These are phyloP conservation scores for Psilocybe cyanescens DNA, from an alignment of 768 basidiomycete genomes.

Conservation along the genomic window DNA sequence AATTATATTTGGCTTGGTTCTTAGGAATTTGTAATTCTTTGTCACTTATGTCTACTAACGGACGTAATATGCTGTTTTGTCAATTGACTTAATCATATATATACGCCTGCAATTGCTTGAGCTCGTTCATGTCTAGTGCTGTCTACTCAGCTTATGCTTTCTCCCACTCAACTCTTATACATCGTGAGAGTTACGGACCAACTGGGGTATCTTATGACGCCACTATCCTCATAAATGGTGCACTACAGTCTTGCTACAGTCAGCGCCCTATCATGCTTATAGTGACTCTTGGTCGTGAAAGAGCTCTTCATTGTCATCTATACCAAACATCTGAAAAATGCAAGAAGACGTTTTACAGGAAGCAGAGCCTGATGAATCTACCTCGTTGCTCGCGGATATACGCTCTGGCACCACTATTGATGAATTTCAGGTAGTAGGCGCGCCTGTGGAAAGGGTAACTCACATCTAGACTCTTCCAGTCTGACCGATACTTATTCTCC, in stretches of 20 bases:
- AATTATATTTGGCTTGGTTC: too few species aligned
- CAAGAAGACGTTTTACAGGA: not conserved
- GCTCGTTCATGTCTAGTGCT: not conserved
- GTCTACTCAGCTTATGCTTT: not conserved
- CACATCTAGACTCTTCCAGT: not conserved
- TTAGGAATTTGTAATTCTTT: too few species aligned
- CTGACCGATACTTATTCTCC: not conserved
- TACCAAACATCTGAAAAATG: not conserved
- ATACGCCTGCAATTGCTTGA: not conserved
- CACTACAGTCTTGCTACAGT: not conserved
- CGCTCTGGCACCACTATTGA: not conserved
- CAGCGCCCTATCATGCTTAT: not conserved
- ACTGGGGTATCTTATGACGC: constrained; percentile 11
- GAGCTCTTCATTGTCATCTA: not conserved
- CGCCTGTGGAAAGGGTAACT: constrained; percentile 32
- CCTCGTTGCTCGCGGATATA: not conserved
- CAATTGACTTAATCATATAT: too few species aligned
- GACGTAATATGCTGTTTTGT: too few species aligned
- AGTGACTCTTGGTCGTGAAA: not conserved
- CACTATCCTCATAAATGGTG: constrained; percentile 11
- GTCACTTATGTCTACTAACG: too few species aligned
- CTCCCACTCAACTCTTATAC: not conserved
- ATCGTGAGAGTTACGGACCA: not conserved
- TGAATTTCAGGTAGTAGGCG: constrained; percentile 11
- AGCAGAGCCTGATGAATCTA: not conserved